Evolutionary conservation across 306 rosid genomes (phyloP), one percentile per base, ranked within the genome.

Genomic region (Lablab purpureus): DNA sequence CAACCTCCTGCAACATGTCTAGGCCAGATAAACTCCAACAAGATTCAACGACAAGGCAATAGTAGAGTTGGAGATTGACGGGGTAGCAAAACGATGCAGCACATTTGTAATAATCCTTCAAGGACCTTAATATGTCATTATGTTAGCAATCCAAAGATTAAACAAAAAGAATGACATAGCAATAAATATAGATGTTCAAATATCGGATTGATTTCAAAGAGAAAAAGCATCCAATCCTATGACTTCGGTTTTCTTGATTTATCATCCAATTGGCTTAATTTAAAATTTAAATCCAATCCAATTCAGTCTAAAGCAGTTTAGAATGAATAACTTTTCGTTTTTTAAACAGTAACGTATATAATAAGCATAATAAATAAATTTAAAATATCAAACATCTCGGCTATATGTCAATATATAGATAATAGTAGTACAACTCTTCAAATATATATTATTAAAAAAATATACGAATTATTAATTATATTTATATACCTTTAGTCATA

Each of bases 1-100:
- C 91, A 85, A 90, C 80, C 79, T 88, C 91, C 96, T n/a, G 97
- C 94, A 90, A 87, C 84, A 86, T 84, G 88, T 91, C 92, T 83
- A 89, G 81, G 89, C 92, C 94, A 88, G 80, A 86, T 73, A 89
- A 47, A 84, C 98, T 91, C 99, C 97, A 85, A 75, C 54, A 73
- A 85, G 83, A 82, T 70, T 82, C 89, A 87, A 75, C 84, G 91
- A 85, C 88, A 90, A 81, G 84, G 90, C 93, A n/a, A n/a, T n/a
- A 87, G 85, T 89, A 81, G 71, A 83, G 79, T 76, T 75, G 93
- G 98, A 84, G 91, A 87, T 80, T 78, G 77, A 87, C 82, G 70
- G 60, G 87, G 86, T 79, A 87, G 92, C 45, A 87, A 85, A 80
- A 74, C 86, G 89, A 84, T 37, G 89, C 80, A 72, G 90, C 88